Evolutionary conservation across 257 asterid genomes (phyloP).

Genomic region (Echium plantagineum): DNA sequence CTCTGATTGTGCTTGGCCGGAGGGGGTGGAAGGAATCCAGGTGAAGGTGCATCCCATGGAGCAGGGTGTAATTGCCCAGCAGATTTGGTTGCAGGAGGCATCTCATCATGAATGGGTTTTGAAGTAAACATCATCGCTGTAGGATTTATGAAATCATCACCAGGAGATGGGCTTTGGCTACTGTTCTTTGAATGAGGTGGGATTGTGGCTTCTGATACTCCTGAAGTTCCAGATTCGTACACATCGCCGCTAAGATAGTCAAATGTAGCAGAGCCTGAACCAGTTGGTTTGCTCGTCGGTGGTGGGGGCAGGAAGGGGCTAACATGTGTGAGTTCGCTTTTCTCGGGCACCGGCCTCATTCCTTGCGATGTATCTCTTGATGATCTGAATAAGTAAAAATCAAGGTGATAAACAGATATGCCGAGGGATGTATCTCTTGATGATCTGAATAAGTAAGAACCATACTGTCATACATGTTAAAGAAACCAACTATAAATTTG

Average conservation of each 20-base stretch:
- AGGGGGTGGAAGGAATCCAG: constrained; percentile 56
- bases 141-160: constrained; percentile 62
- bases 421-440: no score
- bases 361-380: constrained; percentile 65
- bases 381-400: constrained; percentile 34
- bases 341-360: constrained; percentile 32
- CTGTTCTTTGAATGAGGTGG: constrained; percentile 34
- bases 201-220: constrained; percentile 29
- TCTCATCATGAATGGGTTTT: constrained; percentile 26
- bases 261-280: constrained; percentile 34
- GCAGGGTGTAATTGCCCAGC: constrained; percentile 29
- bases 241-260: constrained; percentile 88
- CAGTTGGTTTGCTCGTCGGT: constrained; percentile 38
- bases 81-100: constrained; percentile 35
- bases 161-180: constrained; percentile 27
- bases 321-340: constrained; percentile 26
- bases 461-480: no score
- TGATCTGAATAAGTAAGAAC: no score
- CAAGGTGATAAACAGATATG: not conserved
- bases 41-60: constrained; percentile 46
- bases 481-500: no score
- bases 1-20: constrained; percentile 72
- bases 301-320: constrained; percentile 74
- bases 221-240: constrained; percentile 41
- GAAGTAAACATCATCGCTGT: constrained; percentile 63